phyloP scores from a whole-genome alignment of 2,329 filamentous ascomycete genomes.

The Parasarocladium wereldwijsianum region DNA sequence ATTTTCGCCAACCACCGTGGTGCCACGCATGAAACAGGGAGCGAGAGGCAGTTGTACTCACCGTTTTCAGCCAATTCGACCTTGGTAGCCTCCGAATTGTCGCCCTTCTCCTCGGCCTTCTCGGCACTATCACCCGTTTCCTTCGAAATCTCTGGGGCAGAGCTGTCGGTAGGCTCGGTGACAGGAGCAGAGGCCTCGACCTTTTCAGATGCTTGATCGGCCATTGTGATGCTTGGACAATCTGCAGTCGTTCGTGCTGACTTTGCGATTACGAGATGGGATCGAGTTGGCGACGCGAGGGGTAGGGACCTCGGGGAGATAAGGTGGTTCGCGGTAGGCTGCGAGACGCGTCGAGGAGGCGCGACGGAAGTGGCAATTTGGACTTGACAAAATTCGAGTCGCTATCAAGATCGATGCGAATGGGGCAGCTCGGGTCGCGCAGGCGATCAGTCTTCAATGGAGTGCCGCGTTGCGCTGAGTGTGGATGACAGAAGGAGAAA shows the following conservation, averaged over 20 bases:
- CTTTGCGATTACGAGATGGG: no score
- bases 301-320: no score
- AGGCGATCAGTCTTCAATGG: constrained; percentile 2
- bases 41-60: no score
- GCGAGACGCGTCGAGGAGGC: constrained; percentile 2
- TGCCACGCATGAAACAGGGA: no score
- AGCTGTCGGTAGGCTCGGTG: constrained; percentile 8
- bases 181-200: constrained; percentile 18
- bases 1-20: no score
- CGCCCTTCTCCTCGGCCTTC: constrained; percentile 12
- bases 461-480: constrained; percentile 4
- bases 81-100: constrained; percentile 37
- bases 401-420: no score
- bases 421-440: background rate
- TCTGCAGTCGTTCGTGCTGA: constrained; percentile 1
- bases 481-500: constrained; percentile 3
- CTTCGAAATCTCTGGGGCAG: constrained; percentile 11
- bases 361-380: constrained; percentile 1
- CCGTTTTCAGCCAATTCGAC: no score
- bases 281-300: no score
- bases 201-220: constrained; percentile 22
- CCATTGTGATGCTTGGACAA: constrained; percentile 17
- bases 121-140: constrained; percentile 14
- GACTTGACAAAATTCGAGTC: background rate
- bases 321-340: no score